Evolutionary conservation across 164 flowering plant species (phyloP), one percentile per base, ranked within the genome.

Genomic region (Piper longum): DNA sequence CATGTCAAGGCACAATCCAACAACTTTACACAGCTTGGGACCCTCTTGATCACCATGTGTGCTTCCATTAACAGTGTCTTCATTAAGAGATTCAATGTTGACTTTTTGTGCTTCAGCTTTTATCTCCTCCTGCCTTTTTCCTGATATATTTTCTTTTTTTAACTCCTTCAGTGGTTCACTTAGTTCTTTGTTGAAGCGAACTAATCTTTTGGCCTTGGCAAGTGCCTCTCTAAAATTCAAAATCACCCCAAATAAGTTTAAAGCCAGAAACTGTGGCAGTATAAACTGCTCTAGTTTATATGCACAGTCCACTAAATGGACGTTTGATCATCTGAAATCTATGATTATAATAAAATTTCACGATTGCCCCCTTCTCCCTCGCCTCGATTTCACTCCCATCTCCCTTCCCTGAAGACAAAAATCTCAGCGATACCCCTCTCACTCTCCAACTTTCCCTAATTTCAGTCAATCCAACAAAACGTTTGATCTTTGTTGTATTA

Each of bases 1-100:
- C 99, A 93, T 93, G 68, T 93, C 96, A 5, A 83, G 85, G 73
- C 99, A 93, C 59, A 81, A 73, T 58, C 99, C 99, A 69, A 77
- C 83, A 66, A 75, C 63, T 63, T 60, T 67, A 56, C 87, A 69
- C 59, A 81, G 64, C 17, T 79, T 84, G 72, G 56, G 17, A 64
- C 75, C 82, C 65, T 82, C 90, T 77, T 68, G 43, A 70, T 87
- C 95, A 60, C 73, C 61, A 43, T 73, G 48, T 60, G 56, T 63
- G 69, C 68, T 68, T 56, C 64, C 75, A 57, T 58, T 39, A 71
- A 81, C 74, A 0, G 60, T 48, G 18, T 64, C 69, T 66, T 79
- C 85, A 16, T 16, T 16, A 44, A 77, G 55, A 54, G 66, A 64
- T 45, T 78, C 74, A 17, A 67, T 75, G 67, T 62, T 54, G 36